Evolutionary conservation across 306 rosid genomes (phyloP).

Genomic region (Citrullus colocynthis): DNA sequence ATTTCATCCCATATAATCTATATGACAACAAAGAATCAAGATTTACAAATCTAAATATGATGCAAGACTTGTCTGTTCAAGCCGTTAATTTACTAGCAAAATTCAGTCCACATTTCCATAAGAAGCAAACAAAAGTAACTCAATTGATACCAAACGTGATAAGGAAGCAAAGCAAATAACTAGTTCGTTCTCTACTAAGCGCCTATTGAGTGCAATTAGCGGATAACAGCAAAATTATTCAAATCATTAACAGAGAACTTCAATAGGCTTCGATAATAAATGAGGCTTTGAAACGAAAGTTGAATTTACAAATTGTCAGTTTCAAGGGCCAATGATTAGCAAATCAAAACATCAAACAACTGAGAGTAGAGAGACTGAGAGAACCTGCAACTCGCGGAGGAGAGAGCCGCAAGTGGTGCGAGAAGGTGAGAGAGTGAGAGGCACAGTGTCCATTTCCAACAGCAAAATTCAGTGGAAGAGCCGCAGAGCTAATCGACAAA

Average conservation of each 20-base stretch:
- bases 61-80: neutral
- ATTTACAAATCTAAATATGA: neutral
- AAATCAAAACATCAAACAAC: neutral
- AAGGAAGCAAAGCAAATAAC: neutral
- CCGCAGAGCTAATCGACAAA: neutral
- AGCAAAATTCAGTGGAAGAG: neutral
- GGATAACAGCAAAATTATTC: neutral
- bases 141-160: neutral
- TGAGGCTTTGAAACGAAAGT: too few relatives aligned
- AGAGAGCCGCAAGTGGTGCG: slow-evolving; percentile 92
- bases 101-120: neutral
- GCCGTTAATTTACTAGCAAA: neutral
- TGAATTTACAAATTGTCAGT: too few relatives aligned
- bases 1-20: slow-evolving; percentile 90
- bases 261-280: neutral
- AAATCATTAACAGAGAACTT: neutral
- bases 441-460: slow-evolving; percentile 26
- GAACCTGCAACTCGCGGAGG: slow-evolving; percentile 77
- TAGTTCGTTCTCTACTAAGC: neutral
- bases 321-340: too few relatives aligned
- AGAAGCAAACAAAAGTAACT: neutral
- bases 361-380: neutral
- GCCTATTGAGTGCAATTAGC: neutral
- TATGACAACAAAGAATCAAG: neutral
- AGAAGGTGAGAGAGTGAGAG: slow-evolving; percentile 50